These are phyloP conservation scores for Alternaria gaisen DNA, from an alignment of 2,329 filamentous ascomycete genomes.

Conservation along the genomic window DNA sequence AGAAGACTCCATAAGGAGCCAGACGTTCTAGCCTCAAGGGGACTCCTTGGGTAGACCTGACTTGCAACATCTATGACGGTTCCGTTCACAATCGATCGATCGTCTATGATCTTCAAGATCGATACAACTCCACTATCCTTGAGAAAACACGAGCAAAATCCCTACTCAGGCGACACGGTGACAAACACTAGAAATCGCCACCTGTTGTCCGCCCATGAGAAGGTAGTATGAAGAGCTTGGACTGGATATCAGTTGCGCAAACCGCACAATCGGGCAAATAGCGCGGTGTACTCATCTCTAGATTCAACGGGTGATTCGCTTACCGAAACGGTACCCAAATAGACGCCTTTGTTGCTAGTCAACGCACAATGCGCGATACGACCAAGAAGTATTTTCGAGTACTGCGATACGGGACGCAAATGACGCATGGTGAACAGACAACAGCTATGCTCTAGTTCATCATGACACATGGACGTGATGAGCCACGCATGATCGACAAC, in stretches of 20 bases:
- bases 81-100: neutral
- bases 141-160: neutral
- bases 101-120: neutral
- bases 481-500: neutral
- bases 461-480: neutral
- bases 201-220: conserved; percentile 13
- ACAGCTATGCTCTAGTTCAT: no score
- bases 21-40: neutral
- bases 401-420: neutral
- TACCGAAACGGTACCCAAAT: conserved; percentile 31
- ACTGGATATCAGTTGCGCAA: conserved; percentile 27
- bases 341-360: conserved; percentile 32
- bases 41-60: neutral
- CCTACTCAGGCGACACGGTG: neutral
- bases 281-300: conserved; percentile 18
- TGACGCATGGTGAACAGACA: neutral
- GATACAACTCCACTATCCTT: neutral
- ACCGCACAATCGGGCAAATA: conserved; percentile 33
- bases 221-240: conserved; percentile 13
- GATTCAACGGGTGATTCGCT: conserved; percentile 25
- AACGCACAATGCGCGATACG: neutral
- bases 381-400: neutral
- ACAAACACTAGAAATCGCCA: conserved; percentile 18
- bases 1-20: neutral
- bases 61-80: neutral